These are phyloP conservation scores for Pythium rishiriense DNA, from an alignment of 352 stramenopile genomes.

Conservation along the genomic window DNA sequence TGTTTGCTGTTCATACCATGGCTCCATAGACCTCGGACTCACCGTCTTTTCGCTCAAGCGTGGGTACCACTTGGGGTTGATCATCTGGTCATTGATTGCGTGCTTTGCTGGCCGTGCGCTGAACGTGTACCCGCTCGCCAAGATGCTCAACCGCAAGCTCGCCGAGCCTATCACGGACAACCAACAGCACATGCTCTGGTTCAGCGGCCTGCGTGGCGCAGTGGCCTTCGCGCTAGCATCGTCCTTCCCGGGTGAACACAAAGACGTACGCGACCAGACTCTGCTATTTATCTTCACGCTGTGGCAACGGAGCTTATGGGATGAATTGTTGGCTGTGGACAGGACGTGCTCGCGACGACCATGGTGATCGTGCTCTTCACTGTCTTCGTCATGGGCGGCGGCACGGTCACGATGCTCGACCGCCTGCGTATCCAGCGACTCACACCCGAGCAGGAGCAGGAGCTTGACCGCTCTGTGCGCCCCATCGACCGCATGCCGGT, in stretches of 20 bases:
- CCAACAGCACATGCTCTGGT: constrained; percentile 80
- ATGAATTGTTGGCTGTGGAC: too few species aligned
- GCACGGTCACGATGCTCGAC: constrained; percentile 63
- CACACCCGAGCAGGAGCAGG: constrained; percentile 29
- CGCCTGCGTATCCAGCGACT: constrained; percentile 56
- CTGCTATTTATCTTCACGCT: neutral
- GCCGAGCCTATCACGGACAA: constrained; percentile 31
- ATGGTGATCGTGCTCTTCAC: constrained; percentile 84
- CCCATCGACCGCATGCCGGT: constrained; percentile 34
- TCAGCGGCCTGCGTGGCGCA: constrained; percentile 78
- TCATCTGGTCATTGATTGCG: constrained; percentile 52
- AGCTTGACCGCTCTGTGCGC: constrained; percentile 28
- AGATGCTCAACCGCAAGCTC: constrained; percentile 27
- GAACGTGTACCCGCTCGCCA: constrained; percentile 65
- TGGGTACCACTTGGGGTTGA: constrained; percentile 46
- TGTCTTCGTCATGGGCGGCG: constrained; percentile 70
- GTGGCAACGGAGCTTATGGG: neutral
- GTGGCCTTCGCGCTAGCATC: constrained; percentile 74
- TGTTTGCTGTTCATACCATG: neutral
- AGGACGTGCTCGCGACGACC: constrained; percentile 67
- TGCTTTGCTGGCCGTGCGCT: constrained; percentile 56
- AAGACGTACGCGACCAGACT: constrained; percentile 25
- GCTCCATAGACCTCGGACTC: constrained; percentile 57
- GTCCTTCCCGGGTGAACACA: constrained; percentile 51
- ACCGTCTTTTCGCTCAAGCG: constrained; percentile 55